These are phyloP conservation scores for Fusarium circinatum DNA, from an alignment of 2,329 filamentous ascomycete species.

Conservation along the genomic window DNA sequence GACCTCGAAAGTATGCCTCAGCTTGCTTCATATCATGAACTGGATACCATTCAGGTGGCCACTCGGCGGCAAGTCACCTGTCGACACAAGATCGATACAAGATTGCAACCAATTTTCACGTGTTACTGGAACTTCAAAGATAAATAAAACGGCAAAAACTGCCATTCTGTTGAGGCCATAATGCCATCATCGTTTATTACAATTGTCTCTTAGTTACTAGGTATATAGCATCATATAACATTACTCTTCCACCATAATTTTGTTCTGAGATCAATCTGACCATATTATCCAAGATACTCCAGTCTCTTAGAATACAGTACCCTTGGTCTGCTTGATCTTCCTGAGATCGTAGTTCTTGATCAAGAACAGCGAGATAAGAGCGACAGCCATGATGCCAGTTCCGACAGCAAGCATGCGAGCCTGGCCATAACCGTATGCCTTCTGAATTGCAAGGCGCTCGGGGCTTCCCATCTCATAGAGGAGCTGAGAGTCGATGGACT, in stretches of 20 bases:
- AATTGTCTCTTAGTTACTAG: background rate
- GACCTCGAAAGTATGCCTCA: no score
- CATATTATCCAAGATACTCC: background rate
- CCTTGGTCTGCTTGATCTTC: conserved; percentile 61
- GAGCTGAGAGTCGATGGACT: conserved; percentile 62
- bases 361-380: conserved; percentile 54
- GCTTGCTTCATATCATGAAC: background rate
- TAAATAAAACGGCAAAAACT: background rate
- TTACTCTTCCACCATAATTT: conserved; percentile 13
- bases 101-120: background rate
- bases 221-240: background rate
- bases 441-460: conserved; percentile 63
- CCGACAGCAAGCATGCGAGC: conserved; percentile 57
- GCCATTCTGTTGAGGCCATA: background rate
- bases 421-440: conserved; percentile 65
- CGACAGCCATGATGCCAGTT: conserved; percentile 47
- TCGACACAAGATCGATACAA: no score
- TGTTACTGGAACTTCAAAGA: background rate
- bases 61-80: background rate
- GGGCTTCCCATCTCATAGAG: conserved; percentile 58
- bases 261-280: background rate
- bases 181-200: conserved; percentile 3
- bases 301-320: conserved; percentile 57
- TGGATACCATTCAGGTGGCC: background rate
- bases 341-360: conserved; percentile 62